A percentile compares a stretch with the other conserved stretches of the same genome.
These are phyloP conservation scores for Lachnellula willkommii DNA, from an alignment of 2,329 filamentous ascomycete genomes.

Conservation along the genomic window DNA sequence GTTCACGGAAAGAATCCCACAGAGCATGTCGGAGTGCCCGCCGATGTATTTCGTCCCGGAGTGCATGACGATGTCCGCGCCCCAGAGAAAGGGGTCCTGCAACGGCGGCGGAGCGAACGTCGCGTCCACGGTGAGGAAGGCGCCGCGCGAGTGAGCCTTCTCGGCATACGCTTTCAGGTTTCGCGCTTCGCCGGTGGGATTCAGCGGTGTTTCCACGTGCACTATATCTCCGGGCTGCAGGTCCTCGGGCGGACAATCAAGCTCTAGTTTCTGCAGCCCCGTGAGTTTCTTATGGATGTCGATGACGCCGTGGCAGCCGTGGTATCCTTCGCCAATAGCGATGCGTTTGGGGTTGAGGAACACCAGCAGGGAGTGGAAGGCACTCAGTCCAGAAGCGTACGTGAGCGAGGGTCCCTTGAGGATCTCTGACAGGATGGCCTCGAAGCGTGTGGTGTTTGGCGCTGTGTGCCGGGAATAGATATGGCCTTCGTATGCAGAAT, in stretches of 20 bases:
- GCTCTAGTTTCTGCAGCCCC: constrained; percentile 64
- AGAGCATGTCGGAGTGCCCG: constrained; percentile 89
- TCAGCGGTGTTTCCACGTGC: constrained; percentile 89
- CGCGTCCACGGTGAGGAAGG: constrained; percentile 76
- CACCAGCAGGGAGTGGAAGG: constrained; percentile 84
- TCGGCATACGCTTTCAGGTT: constrained; percentile 67
- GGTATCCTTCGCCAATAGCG: constrained; percentile 80
- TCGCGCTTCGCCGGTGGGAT: constrained; percentile 79
- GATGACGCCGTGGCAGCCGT: constrained; percentile 88
- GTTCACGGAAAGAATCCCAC: constrained; percentile 70
- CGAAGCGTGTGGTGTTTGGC: constrained; percentile 79
- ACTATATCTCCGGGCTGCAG: constrained; percentile 76
- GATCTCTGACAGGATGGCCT: constrained; percentile 71
- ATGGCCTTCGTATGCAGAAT: constrained; percentile 55
- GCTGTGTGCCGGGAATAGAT: constrained; percentile 78
- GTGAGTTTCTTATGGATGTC: constrained; percentile 68
- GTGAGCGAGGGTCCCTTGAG: constrained; percentile 65
- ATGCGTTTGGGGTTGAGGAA: constrained; percentile 76
- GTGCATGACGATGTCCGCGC: constrained; percentile 86
- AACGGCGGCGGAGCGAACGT: constrained; percentile 91
- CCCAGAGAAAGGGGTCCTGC: constrained; percentile 75
- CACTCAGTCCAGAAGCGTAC: constrained; percentile 79
- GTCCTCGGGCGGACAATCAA: constrained; percentile 61
- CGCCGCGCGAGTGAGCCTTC: constrained; percentile 66
- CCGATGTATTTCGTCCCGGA: constrained; percentile 94